Evolutionary conservation across 371 early-diverging fungal genomes (phyloP), one percentile per base, ranked within the genome.

Genomic region (Mucor sp.): DNA sequence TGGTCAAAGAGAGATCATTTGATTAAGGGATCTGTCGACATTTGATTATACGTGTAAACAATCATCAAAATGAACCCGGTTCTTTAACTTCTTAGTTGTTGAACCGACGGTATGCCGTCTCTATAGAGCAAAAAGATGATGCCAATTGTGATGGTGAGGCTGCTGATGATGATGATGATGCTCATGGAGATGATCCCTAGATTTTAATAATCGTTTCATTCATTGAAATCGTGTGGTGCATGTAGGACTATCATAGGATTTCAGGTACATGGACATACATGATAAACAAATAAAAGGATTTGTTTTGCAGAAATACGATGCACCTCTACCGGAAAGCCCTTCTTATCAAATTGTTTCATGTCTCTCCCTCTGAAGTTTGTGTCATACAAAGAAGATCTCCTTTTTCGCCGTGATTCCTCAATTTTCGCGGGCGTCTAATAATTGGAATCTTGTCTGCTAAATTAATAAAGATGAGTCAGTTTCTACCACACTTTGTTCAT

Each of bases 21-120:
- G 63, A 55, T 62, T 41, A 28, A 62, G 48, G 47, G 62, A 33
- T 62, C 48, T 62, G 62, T 62, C 62, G 62, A 62, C 47, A 62
- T 62, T 62, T 62, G 62, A 62, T 62, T 32, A 28, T 44, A 47
- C 37, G 27, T 17, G 53, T 27, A 27, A 53, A 25, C 27, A 53
- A 47, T n/a, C n/a, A 47, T 61, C 48, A 12, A 44, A 28, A 61
- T 32, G 30, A 47, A 32, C 47, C 27, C 32, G 28, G 28, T 28
- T 44, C 19, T 12, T 35, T 41, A 15, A 11, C 17, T 43, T 60
- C 27, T 2, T 6, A 0, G 14, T 6, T n/a, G 12, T 27, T 27
- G 27, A 53, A 27, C 53, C 53, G 53, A 27, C 23, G 14, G 50
- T 50, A 50, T 50, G 50, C 50, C 50, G 12, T 12, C 17, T 50